phyloP scores from a whole-genome alignment of 1,139 yeast species.

The Pichiaceae sp. region DNA sequence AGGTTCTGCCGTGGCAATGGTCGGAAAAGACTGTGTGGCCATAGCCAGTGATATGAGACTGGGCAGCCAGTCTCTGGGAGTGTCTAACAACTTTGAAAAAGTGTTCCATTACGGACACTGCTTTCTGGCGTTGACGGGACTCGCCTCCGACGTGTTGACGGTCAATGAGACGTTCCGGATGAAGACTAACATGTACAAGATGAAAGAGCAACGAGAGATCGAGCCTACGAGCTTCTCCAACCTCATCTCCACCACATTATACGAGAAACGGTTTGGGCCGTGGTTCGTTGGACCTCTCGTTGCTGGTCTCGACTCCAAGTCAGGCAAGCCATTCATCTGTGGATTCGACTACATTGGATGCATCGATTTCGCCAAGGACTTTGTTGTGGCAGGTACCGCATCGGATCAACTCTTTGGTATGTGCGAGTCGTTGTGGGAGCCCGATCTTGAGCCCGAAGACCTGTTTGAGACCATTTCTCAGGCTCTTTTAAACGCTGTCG shows the following conservation, averaged over 20 bases:
- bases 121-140: conserved; percentile 85
- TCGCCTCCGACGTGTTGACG: conserved; percentile 90
- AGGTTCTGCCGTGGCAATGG: conserved; percentile 98
- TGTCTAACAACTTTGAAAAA: conserved; percentile 89
- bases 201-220: conserved; percentile 84
- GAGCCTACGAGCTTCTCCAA: conserved; percentile 95
- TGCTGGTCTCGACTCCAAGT: conserved; percentile 82
- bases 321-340: conserved; percentile 82
- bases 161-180: conserved; percentile 73
- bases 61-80: conserved; percentile 90
- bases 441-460: conserved; percentile 88
- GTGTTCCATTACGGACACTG: conserved; percentile 80
- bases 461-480: conserved; percentile 94
- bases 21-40: conserved; percentile 96
- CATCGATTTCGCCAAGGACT: conserved; percentile 90
- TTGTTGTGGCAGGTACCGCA: conserved; percentile 96
- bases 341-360: conserved; percentile 97
- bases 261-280: conserved; percentile 92
- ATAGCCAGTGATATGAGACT: conserved; percentile 92
- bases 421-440: conserved; percentile 98
- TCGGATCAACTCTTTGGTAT: conserved; percentile 93
- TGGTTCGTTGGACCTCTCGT: conserved; percentile 96
- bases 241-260: conserved; percentile 80
- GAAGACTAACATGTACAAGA: conserved; percentile 80
- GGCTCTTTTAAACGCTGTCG: conserved; percentile 88